These are phyloP conservation scores for Vigna angularis DNA, from an alignment of 306 rosid genomes.

Conservation along the genomic window DNA sequence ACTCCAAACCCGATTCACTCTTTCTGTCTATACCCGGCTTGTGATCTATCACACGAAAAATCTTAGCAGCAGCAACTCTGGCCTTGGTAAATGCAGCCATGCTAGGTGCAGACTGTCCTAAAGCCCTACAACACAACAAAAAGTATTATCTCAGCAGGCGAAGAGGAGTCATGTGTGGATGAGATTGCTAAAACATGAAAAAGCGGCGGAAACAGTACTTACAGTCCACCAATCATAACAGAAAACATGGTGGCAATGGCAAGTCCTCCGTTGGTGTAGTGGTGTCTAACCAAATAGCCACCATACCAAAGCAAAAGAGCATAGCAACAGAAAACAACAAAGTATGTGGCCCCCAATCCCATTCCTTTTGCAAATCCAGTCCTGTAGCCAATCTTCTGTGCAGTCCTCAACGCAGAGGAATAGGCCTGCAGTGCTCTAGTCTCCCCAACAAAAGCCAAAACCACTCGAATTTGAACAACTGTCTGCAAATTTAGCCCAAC, in stretches of 20 bases:
- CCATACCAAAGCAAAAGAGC: slow-evolving; percentile 95
- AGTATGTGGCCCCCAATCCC: slow-evolving; percentile 93
- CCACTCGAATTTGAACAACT: slow-evolving; percentile 82
- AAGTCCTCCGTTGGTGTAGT: slow-evolving; percentile 86
- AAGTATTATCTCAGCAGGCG: slow-evolving; percentile 50
- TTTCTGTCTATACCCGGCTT: slow-evolving; percentile 73
- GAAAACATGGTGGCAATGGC: slow-evolving; percentile 94
- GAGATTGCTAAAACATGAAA: slow-evolving; percentile 24
- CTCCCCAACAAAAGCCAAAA: slow-evolving; percentile 79
- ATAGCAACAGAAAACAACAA: slow-evolving; percentile 90
- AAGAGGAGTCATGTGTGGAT: slow-evolving; percentile 54
- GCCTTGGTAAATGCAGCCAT: slow-evolving; percentile 85
- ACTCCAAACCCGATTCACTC: slow-evolving; percentile 67
- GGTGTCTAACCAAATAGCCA: slow-evolving; percentile 86
- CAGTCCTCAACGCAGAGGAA: slow-evolving; percentile 68
- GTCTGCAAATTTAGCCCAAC: slow-evolving; percentile 62
- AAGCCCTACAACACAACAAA: slow-evolving; percentile 42
- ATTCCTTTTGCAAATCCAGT: slow-evolving; percentile 86
- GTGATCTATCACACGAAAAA: slow-evolving; percentile 79
- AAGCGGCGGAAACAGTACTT: slow-evolving; percentile 45
- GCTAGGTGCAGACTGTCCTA: slow-evolving; percentile 91
- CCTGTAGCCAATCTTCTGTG: slow-evolving; percentile 79
- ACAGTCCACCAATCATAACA: slow-evolving; percentile 93
- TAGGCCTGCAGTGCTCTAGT: slow-evolving; percentile 64
- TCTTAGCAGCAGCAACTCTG: slow-evolving; percentile 85